Evolutionary conservation across 441 rosid genomes (phyloP), one percentile per base, ranked within the genome.

Genomic region (Populus hybrid): DNA sequence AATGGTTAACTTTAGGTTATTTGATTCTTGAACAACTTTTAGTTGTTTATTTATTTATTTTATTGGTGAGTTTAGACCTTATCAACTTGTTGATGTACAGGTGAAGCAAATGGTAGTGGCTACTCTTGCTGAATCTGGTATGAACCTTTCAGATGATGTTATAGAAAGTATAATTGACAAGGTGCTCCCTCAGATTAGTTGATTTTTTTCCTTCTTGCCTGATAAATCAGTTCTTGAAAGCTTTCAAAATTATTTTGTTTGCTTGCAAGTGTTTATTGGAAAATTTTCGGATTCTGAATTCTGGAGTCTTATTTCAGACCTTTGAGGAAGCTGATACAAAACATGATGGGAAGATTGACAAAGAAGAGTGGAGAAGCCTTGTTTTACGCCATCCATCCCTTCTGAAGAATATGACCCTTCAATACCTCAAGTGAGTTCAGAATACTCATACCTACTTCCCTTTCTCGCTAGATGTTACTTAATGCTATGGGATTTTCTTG

Each of bases 71-170:
- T 36, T 69, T 67, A 64, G 68, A 28, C 3, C 9, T 75, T 53
- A 30, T 21, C 67, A 9, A 61, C 21, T 36, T 78, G 75, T 65
- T 53, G 42, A 5, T 80, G 36, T 79, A 36, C 53, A 92, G 98
- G 94, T 94, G 75, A 92, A 94, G 81, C 97, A 94, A 92, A 94
- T 94, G 98, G 97, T 94, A 40, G 98, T 92, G 18, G 97, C 98
- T 77, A 94, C 98, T 0, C 97, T 94, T 76, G 97, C 97, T 21
- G 98, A 94, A 80, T 94, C 97, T 69, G 97, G 98, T 72, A 94
- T 94, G 98, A 94, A 94, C 86, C 91, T 96, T 75, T 89, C 90
- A 1, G 98, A 96, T 79, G 94, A 86, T 78, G 91, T 94, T 75
- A 92, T 94, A 65, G 98, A 94, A 84, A 90, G 91, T 80, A 94